Conservation (phyloP, 768 basidiomycete species). For the Mycena chlorophos region DNA sequence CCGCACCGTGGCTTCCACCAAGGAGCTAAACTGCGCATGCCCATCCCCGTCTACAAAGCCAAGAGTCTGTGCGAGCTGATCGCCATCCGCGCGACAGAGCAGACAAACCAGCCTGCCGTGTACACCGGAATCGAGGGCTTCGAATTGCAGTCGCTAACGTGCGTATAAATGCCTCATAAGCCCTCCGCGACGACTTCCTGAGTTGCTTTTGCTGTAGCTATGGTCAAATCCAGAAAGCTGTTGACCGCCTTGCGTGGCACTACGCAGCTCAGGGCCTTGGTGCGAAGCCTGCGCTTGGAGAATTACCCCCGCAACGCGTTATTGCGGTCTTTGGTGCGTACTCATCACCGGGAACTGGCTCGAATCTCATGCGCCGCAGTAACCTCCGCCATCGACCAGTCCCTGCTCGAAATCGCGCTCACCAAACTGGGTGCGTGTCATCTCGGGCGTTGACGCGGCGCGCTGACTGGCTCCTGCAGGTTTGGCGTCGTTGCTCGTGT, state of each 20-base stretch:
- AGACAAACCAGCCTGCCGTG: conserved; percentile 24
- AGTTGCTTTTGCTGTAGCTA: conserved; percentile 8
- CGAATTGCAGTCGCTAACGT: conserved; percentile 23
- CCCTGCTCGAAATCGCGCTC: conserved; percentile 43
- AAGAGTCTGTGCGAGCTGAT: conserved; percentile 27
- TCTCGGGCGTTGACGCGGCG: neutral
- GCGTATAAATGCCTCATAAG: neutral
- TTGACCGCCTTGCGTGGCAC: conserved; percentile 32
- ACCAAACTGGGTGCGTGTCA: conserved; percentile 31
- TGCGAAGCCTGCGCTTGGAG: conserved; percentile 22
- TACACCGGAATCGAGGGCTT: conserved; percentile 24
- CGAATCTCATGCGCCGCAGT: neutral
- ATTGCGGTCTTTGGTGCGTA: conserved; percentile 35
- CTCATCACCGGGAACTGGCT: neutral
- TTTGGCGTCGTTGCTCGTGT: conserved; percentile 38
- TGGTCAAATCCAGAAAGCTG: conserved; percentile 23
- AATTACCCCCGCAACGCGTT: conserved; percentile 32
- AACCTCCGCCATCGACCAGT: conserved; percentile 41
- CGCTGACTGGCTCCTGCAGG: conserved; percentile 17
- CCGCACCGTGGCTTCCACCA: too few relatives aligned
- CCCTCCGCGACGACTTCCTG: neutral
- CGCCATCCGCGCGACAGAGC: conserved; percentile 24
- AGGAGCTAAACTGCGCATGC: too few relatives aligned
- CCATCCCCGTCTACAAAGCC: conserved; percentile 24
- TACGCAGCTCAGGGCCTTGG: conserved; percentile 28